Evolutionary conservation across 192 early-diverging fungal species (phyloP).

Genomic region (Martensiomyces pterosporus): DNA sequence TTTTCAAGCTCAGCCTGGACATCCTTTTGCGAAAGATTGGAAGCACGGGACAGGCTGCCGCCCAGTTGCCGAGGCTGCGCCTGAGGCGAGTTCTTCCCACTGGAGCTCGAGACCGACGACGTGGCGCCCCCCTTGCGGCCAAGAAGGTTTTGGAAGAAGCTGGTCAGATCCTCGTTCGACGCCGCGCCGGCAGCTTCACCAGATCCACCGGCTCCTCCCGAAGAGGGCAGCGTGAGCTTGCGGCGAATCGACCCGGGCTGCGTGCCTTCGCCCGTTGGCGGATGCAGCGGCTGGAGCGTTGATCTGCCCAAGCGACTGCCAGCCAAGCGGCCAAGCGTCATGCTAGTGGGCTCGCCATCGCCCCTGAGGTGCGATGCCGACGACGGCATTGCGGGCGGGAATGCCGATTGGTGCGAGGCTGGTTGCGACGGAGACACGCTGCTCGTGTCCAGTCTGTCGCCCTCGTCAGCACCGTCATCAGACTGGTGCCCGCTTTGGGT

Average conservation of each 20-base stretch:
- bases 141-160: conserved; percentile 88
- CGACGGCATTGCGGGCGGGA: conserved; percentile 10
- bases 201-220: neutral
- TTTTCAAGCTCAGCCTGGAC: conserved; percentile 45
- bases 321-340: conserved; percentile 7
- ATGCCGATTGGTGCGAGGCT: neutral
- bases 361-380: conserved; percentile 6
- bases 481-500: conserved; percentile 25
- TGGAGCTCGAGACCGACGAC: conserved; percentile 24
- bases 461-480: conserved; percentile 38
- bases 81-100: conserved; percentile 36
- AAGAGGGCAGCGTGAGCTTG: conserved; percentile 1
- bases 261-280: neutral
- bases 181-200: conserved; percentile 18
- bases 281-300: conserved; percentile 1
- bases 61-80: conserved; percentile 20
- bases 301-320: conserved; percentile 5
- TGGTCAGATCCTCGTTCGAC: conserved; percentile 77
- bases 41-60: conserved; percentile 16
- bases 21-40: conserved; percentile 24
- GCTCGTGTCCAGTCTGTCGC: conserved; percentile 5
- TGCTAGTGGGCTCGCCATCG: conserved; percentile 8
- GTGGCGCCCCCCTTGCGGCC: conserved; percentile 53
- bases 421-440: neutral
- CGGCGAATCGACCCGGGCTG: neutral